Evolutionary conservation across 1,284 basidiomycete genomes (phyloP), one percentile per base, ranked within the genome.

Genomic region (Polyporus tsugae): DNA sequence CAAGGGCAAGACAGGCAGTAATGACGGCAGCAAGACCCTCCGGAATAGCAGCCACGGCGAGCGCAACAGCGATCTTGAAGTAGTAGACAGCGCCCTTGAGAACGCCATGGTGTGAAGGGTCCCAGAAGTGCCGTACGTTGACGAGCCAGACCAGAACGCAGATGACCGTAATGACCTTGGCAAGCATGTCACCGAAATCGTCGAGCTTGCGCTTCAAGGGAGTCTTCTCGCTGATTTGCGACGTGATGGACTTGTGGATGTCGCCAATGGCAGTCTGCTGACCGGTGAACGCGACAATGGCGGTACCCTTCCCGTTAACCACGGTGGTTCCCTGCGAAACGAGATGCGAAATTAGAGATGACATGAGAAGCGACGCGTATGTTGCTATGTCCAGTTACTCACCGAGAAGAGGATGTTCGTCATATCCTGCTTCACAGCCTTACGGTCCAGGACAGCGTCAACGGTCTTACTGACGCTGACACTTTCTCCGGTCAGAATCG

Each of bases 51-150:
- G 97, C 96, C 57, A 98, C 96, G 19, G 97, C 96, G 44, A 98
- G 85, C 4, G 97, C 95, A 58, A 99, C 97, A 42, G 96, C 97
- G 76, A 98, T 98, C 84, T 98, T 98, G 87, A 98, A 95, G 82
- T 98, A 98, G 81, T 98, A 98, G 70, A 98, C 89, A 0, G 96
- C 96, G 52, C 96, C 96, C 80, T 96, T 95, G 75, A 98, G 84
- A 67, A 84, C 90, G 66, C 96, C 94, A 75, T 94, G 93, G 79
- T 98, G 96, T 29, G 92, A 88, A 13, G 96, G 95, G 77, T 98
- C 96, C 86, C 88, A 91, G 80, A 98, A 98, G 82, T 98, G 95
- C 63, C 94, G 90, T 75, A 96, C 87, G 82, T 98, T 98, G 83
- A 98, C 92, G 70, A 98, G 84, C 96, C 96, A 98, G 74, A 98